These are phyloP conservation scores for Drechslerella coelobrocha DNA, from an alignment of 2,329 filamentous ascomycete species.

Conservation along the genomic window DNA sequence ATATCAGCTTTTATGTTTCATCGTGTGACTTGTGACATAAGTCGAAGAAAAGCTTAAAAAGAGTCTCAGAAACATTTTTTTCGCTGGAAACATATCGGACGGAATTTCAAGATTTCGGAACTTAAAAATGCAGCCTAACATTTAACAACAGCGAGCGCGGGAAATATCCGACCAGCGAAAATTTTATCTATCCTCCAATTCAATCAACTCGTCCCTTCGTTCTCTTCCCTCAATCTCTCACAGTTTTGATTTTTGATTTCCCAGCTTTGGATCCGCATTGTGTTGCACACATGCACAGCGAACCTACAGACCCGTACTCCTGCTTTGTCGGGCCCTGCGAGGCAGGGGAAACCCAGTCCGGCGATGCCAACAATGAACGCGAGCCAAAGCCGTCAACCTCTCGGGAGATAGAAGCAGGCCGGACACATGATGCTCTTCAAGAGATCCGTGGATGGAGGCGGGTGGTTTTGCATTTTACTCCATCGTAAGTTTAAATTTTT, in stretches of 20 bases:
- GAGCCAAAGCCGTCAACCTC: neutral
- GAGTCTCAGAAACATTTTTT: too few relatives aligned
- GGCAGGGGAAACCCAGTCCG: slow-evolving; percentile 6
- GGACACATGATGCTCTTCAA: slow-evolving; percentile 4
- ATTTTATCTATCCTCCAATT: neutral
- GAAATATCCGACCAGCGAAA: neutral
- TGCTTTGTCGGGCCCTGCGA: slow-evolving; percentile 30
- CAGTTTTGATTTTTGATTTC: neutral
- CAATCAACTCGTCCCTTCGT: neutral
- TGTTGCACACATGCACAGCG: slow-evolving; percentile 12
- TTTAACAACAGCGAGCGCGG: slow-evolving; percentile 4
- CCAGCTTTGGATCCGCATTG: neutral
- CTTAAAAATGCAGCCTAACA: slow-evolving; percentile 9
- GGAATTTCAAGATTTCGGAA: slow-evolving; percentile 24
- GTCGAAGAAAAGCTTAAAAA: too few relatives aligned
- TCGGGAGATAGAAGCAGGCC: slow-evolving; percentile 24
- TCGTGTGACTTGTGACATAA: too few relatives aligned
- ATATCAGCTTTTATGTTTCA: too few relatives aligned
- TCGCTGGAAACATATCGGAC: slow-evolving; percentile 50
- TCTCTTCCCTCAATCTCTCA: neutral
- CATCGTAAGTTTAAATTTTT: slow-evolving; percentile 60
- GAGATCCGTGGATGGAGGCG: slow-evolving; percentile 59
- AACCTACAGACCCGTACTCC: slow-evolving; percentile 32
- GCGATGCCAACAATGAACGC: neutral
- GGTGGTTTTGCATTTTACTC: slow-evolving; percentile 65